These are phyloP conservation scores for Leucocoprinus leucothites DNA, from an alignment of 768 basidiomycete genomes.

Conservation along the genomic window DNA sequence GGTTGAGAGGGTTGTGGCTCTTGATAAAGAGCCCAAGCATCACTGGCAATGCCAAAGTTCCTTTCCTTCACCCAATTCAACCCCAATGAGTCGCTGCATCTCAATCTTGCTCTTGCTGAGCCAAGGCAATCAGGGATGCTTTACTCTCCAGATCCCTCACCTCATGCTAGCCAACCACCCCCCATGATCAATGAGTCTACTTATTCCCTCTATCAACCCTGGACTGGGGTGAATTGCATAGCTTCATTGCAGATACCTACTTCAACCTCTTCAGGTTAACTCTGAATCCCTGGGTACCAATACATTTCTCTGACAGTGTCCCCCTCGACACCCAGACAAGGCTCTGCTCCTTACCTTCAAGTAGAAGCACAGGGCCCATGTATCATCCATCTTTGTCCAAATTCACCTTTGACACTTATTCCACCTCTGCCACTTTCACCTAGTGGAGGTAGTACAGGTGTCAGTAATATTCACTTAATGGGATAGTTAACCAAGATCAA, in stretches of 20 bases:
- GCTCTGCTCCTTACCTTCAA: conserved; percentile 4
- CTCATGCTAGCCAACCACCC: conserved; percentile 31
- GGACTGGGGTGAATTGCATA: conserved; percentile 22
- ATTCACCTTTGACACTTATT: conserved; percentile 35
- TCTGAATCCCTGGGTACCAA: conserved; percentile 25
- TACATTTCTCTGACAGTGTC: conserved; percentile 23
- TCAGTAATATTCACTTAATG: conserved; percentile 14
- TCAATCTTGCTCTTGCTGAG: conserved; percentile 56
- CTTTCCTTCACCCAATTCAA: conserved; percentile 13
- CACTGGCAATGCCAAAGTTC: conserved; percentile 19
- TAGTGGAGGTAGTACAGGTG: conserved; percentile 16
- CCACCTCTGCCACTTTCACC: conserved; percentile 28
- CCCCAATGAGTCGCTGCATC: conserved; percentile 35
- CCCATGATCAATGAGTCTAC: conserved; percentile 22
- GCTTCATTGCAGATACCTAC: conserved; percentile 4
- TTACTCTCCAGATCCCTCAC: conserved; percentile 47
- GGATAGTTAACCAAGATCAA: conserved; percentile 43
- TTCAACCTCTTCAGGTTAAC: conserved; percentile 2
- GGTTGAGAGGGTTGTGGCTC: conserved; percentile 56
- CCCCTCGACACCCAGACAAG: conserved; percentile 22
- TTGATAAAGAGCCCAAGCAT: conserved; percentile 51
- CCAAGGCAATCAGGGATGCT: conserved; percentile 41
- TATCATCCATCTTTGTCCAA: conserved; percentile 62
- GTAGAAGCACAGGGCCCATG: conserved; percentile 27
- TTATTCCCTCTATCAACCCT: conserved; percentile 28